A percentile compares a stretch with the other conserved stretches of the same genome.
Conservation (phyloP, 495 filamentous ascomycete genomes). For the Lasiosphaeria hispida region DNA sequence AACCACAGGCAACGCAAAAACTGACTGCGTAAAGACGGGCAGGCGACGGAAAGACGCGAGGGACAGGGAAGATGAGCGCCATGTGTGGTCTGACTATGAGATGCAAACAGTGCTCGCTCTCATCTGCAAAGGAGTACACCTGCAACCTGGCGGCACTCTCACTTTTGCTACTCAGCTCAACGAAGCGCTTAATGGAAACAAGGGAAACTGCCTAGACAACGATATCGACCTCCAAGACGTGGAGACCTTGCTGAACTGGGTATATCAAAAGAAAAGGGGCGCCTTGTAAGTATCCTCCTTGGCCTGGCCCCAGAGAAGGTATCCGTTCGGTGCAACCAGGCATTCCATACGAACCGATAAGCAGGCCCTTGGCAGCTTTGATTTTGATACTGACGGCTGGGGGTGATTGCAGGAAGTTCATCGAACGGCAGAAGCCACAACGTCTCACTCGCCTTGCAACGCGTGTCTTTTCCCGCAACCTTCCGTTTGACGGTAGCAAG, state of each 20-base stretch:
- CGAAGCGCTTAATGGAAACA: conserved; percentile 11
- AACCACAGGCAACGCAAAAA: too few relatives aligned
- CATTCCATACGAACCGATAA: neutral
- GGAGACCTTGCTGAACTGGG: neutral
- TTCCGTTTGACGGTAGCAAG: neutral
- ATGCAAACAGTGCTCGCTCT: conserved; percentile 12
- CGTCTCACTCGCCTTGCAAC: conserved; percentile 5
- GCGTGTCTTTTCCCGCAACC: conserved; percentile 6
- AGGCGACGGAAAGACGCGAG: too few relatives aligned
- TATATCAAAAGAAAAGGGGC: conserved; percentile 8
- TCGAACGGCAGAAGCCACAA: conserved; percentile 7
- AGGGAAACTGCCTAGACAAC: neutral
- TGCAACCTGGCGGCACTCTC: neutral
- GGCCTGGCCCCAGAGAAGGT: neutral
- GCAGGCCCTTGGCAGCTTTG: too few relatives aligned
- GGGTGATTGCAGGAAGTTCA: neutral
- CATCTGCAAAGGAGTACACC: conserved; percentile 12
- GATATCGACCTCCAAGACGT: conserved; percentile 15
- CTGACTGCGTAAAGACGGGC: too few relatives aligned
- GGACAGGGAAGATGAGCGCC: neutral
- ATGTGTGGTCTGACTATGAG: conserved; percentile 13
- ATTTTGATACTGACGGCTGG: neutral
- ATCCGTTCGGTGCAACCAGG: neutral
- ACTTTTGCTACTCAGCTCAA: conserved; percentile 13
- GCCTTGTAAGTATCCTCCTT: neutral